Conservation (phyloP, 2,329 filamentous ascomycete species). For the Microcyclospora pomicola region DNA sequence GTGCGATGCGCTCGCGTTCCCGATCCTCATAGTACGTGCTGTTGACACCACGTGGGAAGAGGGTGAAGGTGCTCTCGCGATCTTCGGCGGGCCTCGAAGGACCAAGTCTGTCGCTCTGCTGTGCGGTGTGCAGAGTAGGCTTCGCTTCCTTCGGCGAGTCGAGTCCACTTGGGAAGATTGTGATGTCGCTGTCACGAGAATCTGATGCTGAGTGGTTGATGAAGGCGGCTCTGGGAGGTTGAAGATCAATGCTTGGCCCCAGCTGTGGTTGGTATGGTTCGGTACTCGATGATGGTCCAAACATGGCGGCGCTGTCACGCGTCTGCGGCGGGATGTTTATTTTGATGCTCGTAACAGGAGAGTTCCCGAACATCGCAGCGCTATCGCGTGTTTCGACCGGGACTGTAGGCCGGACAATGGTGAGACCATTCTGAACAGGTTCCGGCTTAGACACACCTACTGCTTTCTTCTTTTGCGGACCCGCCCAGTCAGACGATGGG, state of each 20-base stretch:
- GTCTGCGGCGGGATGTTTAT: constrained; percentile 3
- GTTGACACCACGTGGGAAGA: constrained; percentile 25
- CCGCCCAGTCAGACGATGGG: constrained; percentile 13
- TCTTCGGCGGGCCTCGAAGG: constrained; percentile 6
- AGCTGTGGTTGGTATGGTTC: constrained; percentile 1
- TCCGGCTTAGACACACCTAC: not conserved
- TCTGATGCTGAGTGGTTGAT: not conserved
- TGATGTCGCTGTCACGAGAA: constrained; percentile 40
- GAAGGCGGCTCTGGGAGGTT: constrained; percentile 6
- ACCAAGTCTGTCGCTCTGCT: no score
- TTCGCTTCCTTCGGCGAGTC: not conserved
- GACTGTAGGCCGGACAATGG: no score
- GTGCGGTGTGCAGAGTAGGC: not conserved
- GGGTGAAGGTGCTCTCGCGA: constrained; percentile 22
- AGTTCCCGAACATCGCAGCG: no score
- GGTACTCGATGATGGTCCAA: not conserved
- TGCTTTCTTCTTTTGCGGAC: constrained; percentile 3
- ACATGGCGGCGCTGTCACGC: no score
- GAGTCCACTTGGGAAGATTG: constrained; percentile 10
- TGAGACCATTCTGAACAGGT: no score
- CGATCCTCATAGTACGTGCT: constrained; percentile 18
- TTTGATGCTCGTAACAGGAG: no score
- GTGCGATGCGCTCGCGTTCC: constrained; percentile 1
- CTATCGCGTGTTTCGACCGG: no score
- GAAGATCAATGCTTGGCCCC: not conserved